Evolutionary conservation across 2,329 filamentous ascomycete genomes (phyloP), one percentile per base, ranked within the genome.

Genomic region (Colletotrichum brevisporum): DNA sequence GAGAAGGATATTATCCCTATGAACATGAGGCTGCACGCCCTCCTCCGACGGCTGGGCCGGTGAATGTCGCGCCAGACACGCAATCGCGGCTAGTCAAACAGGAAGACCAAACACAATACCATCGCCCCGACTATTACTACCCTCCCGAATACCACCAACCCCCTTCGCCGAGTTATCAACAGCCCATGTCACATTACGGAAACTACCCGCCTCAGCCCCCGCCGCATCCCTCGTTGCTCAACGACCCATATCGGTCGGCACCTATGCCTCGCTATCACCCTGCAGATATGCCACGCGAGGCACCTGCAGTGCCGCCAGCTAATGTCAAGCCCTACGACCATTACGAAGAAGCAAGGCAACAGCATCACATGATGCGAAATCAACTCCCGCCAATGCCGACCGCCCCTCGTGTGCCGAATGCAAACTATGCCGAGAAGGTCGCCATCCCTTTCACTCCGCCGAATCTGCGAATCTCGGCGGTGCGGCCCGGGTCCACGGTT

Each of bases 11-110:
- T 61, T 77, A 78, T 71, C 53, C 73, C 52, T 72, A 73, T 50
- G 77, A 74, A 16, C 75, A 27, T 10, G 67, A 80, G 54, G 58
- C 69, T 39, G 61, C 73, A 26, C 75, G 73, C 56, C 68, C 76
- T 6, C 77, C 77, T 50, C 74, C 76, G 4, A 36, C 31, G 31
- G 70, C 73, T 21, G 71, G 70, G 50, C 62, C 77, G 43, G 63
- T 75, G 51, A 70, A 71, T 15, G 74, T 71, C 56, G 55, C 52
- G n/a, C 72, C 72, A 21, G 72, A 63, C 31, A 63, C 67, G 21
- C 70, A 72, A 36, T 27, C 63, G 41, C 41, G 36, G 26, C 47
- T 54, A n/a, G 36, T 36, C 36, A 9, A 55, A 59, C 53, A 57
- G 18, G 56, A 61, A 18, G 47, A 64, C 5, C 59, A 70, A 12